Conservation (phyloP, 2,329 filamentous ascomycete species). For the Metarhizium humberi region DNA sequence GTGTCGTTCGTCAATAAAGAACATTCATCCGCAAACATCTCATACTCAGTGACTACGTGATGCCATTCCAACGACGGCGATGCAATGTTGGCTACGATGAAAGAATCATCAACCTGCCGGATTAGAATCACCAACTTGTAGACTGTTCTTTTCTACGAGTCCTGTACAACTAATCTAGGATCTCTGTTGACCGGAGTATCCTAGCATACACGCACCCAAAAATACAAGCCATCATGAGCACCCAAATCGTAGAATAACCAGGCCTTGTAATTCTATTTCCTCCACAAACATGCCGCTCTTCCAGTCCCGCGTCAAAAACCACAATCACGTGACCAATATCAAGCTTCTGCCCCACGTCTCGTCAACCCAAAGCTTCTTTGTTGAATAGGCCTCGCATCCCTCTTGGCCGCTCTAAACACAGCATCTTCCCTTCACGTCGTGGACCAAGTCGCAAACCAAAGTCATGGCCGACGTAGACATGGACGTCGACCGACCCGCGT, state of each 20-base stretch:
- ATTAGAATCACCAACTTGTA: too few relatives aligned
- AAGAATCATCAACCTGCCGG: too few relatives aligned
- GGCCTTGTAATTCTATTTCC: too few relatives aligned
- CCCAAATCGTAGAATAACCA: too few relatives aligned
- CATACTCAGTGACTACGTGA: neutral
- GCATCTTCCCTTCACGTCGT: neutral
- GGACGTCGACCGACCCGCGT: slow-evolving; percentile 41
- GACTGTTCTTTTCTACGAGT: too few relatives aligned
- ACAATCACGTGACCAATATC: neutral
- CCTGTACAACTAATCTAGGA: too few relatives aligned
- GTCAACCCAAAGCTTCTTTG: neutral
- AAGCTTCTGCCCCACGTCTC: neutral
- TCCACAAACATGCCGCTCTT: too few relatives aligned
- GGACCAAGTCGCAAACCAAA: neutral
- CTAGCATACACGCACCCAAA: too few relatives aligned
- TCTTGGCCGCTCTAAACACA: neutral
- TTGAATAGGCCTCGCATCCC: neutral
- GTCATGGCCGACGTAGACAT: slow-evolving; percentile 48
- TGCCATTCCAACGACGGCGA: neutral
- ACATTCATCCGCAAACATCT: slow-evolving; percentile 18
- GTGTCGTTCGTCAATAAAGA: slow-evolving; percentile 34
- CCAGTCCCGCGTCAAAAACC: neutral
- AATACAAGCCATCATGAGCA: too few relatives aligned
- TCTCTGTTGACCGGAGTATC: too few relatives aligned
- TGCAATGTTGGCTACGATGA: too few relatives aligned